These are phyloP conservation scores for Starmerella sp. DNA, from an alignment of 805 yeast genomes.

Conservation along the genomic window DNA sequence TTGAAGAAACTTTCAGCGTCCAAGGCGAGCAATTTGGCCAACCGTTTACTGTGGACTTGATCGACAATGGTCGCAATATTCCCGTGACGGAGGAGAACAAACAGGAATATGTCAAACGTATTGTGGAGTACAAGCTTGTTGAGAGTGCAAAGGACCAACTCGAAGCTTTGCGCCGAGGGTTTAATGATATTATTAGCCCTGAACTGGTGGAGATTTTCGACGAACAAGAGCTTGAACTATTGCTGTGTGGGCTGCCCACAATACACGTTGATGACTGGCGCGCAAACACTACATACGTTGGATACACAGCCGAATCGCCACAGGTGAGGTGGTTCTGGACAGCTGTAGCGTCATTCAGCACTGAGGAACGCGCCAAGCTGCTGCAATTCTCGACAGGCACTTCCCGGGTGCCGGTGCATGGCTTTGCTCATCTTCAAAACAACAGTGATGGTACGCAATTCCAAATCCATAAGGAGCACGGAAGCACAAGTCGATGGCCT, in stretches of 20 bases:
- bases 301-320: slow-evolving; percentile 69
- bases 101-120: slow-evolving; percentile 71
- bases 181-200: slow-evolving; percentile 78
- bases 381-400: slow-evolving; percentile 97
- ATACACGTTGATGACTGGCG: slow-evolving; percentile 96
- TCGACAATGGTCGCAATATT: slow-evolving; percentile 55
- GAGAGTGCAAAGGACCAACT: slow-evolving; percentile 78
- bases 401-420: slow-evolving; percentile 87
- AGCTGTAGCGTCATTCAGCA: slow-evolving; percentile 87
- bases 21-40: slow-evolving; percentile 68
- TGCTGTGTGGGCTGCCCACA: slow-evolving; percentile 91
- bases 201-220: slow-evolving; percentile 78
- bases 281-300: slow-evolving; percentile 63
- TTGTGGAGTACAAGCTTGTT: slow-evolving; percentile 78
- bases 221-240: slow-evolving; percentile 86
- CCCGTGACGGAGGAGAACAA: slow-evolving; percentile 86
- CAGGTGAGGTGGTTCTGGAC: slow-evolving; percentile 98
- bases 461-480: slow-evolving; percentile 81
- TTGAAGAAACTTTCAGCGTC: slow-evolving; percentile 87
- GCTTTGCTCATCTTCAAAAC: slow-evolving; percentile 82
- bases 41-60: not conserved
- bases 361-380: slow-evolving; percentile 86
- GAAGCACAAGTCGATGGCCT: slow-evolving; percentile 75
- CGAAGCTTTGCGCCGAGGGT: slow-evolving; percentile 70
- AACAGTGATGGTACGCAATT: slow-evolving; percentile 78